Evolutionary conservation across 2,329 filamentous ascomycete species (phyloP), one percentile per base, ranked within the genome.

Genomic region (Hypoxylon sp.): DNA sequence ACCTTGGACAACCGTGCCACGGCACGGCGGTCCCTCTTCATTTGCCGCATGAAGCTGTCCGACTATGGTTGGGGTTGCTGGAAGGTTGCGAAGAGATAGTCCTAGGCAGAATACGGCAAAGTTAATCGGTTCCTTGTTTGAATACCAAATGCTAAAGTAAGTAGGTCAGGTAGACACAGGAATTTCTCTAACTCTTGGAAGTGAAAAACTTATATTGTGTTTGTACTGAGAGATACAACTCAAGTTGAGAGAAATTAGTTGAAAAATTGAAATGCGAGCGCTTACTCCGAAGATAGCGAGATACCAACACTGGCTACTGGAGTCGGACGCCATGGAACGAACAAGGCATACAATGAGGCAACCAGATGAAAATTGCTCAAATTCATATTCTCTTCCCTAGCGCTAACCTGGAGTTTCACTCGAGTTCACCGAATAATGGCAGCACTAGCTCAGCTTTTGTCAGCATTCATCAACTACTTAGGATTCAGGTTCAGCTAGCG

Each of bases 301-400:
- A 21, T 25, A 17, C 25, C 19, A 57, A 48, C 34, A 45, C 25
- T 57, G 28, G 53, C 19, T 23, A 36, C 48, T 23, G 13, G 10
- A 36, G 2, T 30, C n/a, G 9, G 34, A 36, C 34, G n/a, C 10
- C 13, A 45, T 23, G 19, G 25, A 30, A 56, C 7, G 13, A 32
- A 9, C 13, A 49, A 36, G 41, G 34, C 30, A 58, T 38, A 49
- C n/a, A n/a, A 51, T 36, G 17, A 51, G 34, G 57, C 48, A 45
- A 34, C 46, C 48, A 21, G 21, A 9, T 46, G 17, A 51, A 45
- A 52, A 60, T 51, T 36, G 17, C 48, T 60, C 48, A 52, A 32
- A 30, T 9, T 34, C 11, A 32, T 17, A 14, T 28, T 50, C 23
- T 14, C 3, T 6, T 25, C 21, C 43, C 28, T 49, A 48, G 38